Percentiles rank a stretch among this genome's conserved stretches.
phyloP scores from a whole-genome alignment of 768 basidiomycete genomes.

The Boletus rubropictus region DNA sequence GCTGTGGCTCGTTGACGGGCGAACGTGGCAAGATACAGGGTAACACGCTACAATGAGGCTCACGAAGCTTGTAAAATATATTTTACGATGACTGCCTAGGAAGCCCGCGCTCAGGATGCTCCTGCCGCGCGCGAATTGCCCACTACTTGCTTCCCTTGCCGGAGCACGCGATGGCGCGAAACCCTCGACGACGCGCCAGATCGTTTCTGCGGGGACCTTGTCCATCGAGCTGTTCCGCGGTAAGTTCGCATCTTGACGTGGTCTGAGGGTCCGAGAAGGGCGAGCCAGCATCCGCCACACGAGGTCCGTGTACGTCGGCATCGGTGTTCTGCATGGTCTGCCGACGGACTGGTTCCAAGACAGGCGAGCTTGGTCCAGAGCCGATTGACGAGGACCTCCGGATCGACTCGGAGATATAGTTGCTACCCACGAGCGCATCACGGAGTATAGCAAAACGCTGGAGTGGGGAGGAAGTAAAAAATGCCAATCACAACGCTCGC shows the following conservation, averaged over 20 bases:
- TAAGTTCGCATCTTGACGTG: slow-evolving; percentile 4
- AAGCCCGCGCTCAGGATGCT: slow-evolving; percentile 3
- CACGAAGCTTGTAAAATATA: background rate
- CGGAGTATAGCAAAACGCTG: slow-evolving; percentile 13
- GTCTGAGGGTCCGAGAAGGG: background rate
- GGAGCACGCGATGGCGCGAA: background rate
- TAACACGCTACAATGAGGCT: background rate
- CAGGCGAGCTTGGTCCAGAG: background rate
- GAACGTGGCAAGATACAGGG: background rate
- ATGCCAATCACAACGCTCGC: background rate
- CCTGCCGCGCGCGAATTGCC: background rate
- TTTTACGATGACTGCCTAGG: background rate
- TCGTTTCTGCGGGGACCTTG: slow-evolving; percentile 12
- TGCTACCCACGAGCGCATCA: slow-evolving; percentile 3
- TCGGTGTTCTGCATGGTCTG: background rate
- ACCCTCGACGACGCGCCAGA: slow-evolving; percentile 13
- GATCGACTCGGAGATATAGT: background rate
- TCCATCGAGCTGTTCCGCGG: slow-evolving; percentile 9
- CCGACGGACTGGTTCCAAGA: slow-evolving; percentile 4
- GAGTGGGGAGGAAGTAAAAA: slow-evolving; percentile 5
- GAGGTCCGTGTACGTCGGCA: background rate
- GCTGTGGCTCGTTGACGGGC: too few relatives aligned
- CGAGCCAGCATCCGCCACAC: background rate
- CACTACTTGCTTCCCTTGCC: background rate
- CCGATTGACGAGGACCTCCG: background rate